Evolutionary conservation across 805 yeast species (phyloP).

Genomic region (Kluyveromyces starmeri): DNA sequence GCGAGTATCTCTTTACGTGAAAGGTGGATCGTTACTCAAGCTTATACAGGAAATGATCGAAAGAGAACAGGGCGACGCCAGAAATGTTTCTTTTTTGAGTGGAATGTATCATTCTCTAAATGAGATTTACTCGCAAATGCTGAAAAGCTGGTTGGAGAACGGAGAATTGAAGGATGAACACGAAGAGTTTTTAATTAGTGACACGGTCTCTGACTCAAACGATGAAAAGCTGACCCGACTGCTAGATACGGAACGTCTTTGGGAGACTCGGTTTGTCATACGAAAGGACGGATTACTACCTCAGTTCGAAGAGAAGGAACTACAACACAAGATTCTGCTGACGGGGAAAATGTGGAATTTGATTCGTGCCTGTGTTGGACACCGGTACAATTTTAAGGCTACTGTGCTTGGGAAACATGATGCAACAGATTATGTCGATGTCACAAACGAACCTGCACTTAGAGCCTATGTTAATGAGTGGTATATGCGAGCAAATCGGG

Average conservation of each 20-base stretch:
- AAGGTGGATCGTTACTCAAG: constrained; percentile 70
- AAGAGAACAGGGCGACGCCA: constrained; percentile 56
- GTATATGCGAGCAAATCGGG: constrained; percentile 56
- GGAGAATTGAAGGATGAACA: constrained; percentile 74
- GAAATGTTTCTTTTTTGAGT: constrained; percentile 40
- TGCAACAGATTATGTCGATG: constrained; percentile 7
- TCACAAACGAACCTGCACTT: constrained; percentile 35
- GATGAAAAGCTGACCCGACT: constrained; percentile 3
- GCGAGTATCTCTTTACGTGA: constrained; percentile 44
- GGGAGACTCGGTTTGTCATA: constrained; percentile 69
- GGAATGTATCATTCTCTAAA: constrained; percentile 51
- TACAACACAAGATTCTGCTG: constrained; percentile 57
- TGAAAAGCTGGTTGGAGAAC: constrained; percentile 68
- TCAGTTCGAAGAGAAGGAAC: constrained; percentile 44
- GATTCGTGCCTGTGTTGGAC: constrained; percentile 26
- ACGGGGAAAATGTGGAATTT: constrained; percentile 85
- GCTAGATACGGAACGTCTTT: constrained; percentile 40
- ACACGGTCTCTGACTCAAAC: constrained; percentile 17
- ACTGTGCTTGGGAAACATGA: not conserved
- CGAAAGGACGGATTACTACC: constrained; percentile 67
- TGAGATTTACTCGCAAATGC: constrained; percentile 51
- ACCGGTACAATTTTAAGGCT: constrained; percentile 3
- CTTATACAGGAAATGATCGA: constrained; percentile 52
- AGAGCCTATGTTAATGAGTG: constrained; percentile 49
- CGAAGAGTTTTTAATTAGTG: constrained; percentile 71